Base-by-base conservation (phyloP, 257 asterid species). In the Nicotiana undulata region DNA sequence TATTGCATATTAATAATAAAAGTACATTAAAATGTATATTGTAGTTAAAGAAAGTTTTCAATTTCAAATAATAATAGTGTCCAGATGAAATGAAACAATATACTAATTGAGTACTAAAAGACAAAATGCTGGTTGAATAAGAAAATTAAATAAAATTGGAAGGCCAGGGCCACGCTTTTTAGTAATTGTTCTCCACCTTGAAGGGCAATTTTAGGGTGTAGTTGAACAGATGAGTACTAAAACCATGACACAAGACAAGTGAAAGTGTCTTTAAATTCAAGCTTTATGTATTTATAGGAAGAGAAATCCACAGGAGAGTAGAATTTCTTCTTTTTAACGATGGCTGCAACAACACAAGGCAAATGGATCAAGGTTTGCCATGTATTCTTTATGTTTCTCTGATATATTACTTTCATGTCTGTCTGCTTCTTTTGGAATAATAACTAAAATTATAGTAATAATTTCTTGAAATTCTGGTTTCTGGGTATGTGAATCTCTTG, bases 281-380 rank as follows among this genome's bases (percentile, higher is more conserved):
- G 26, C n/a, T 10, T 10, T 7, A 15, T 37, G 66, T 0, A 9
- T 22, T 44, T 29, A 4, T 3, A 16, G 58, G 40, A 20, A 70
- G 2, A 70, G 53, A 40, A 20, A 37, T 29, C 32, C 12, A 1
- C 55, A 67, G n/a, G 13, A 5, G 20, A 37, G 3, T 67, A 5
- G 10, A 37, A 67, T 37, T 67, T 31, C 34, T 70, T 11, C 34
- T 10, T 20, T 70, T 70, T 20, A 20, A 13, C 13, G 59, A 70
- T 70, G 77, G 59, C 77, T 46, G 77, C 55, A 70, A n/a, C 77
- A 70, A 70, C 37, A 70, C 60, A 44, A 22, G 37, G 77, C 77
- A 70, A 70, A 70, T 70, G 77, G 77, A 70, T 70, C 37, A 70
- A 70, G 77, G 77, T 68, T 68, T 68, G 56, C 29, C 4, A 66